phyloP scores from a whole-genome alignment of 225 moss, liverwort and hornwort genomes.

The Physcomitrellopsis africana region DNA sequence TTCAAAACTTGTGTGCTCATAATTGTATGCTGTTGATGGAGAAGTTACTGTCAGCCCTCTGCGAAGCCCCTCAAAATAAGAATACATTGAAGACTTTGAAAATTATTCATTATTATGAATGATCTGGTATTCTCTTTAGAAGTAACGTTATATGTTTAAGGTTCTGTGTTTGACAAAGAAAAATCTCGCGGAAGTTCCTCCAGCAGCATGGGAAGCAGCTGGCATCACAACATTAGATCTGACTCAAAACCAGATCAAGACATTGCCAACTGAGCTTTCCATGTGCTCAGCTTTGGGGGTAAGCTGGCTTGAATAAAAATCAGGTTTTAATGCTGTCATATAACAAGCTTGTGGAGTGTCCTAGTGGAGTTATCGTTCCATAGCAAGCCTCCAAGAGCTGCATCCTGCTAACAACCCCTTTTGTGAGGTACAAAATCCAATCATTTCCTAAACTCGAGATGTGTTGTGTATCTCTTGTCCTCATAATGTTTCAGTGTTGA shows the following conservation, averaged over 20 bases:
- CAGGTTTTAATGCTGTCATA: conserved; percentile 77
- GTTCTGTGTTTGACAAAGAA: conserved; percentile 78
- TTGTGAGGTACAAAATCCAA: conserved; percentile 45
- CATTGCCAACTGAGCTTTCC: conserved; percentile 73
- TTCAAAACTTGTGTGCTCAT: conserved; percentile 1
- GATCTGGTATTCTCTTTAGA: conserved; percentile 1
- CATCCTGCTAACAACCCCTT: conserved; percentile 75
- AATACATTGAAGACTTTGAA: neutral
- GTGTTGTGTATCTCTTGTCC: no score
- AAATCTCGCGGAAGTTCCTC: conserved; percentile 63
- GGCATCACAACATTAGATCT: conserved; percentile 74
- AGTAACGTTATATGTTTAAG: conserved; percentile 39
- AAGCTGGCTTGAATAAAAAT: conserved; percentile 27
- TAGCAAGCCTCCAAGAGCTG: conserved; percentile 75
- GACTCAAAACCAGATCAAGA: conserved; percentile 73
- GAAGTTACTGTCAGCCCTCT: neutral
- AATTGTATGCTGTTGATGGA: neutral
- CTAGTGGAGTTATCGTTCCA: conserved; percentile 66
- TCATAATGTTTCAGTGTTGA: no score
- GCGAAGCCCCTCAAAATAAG: neutral
- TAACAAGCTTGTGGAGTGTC: conserved; percentile 88
- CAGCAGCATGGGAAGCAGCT: conserved; percentile 70
- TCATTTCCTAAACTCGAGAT: neutral
- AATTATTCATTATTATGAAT: conserved; percentile 1
- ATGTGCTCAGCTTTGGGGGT: conserved; percentile 80